Conservation (phyloP, 2,329 filamentous ascomycete genomes). For the Calonectria multiphialidica region DNA sequence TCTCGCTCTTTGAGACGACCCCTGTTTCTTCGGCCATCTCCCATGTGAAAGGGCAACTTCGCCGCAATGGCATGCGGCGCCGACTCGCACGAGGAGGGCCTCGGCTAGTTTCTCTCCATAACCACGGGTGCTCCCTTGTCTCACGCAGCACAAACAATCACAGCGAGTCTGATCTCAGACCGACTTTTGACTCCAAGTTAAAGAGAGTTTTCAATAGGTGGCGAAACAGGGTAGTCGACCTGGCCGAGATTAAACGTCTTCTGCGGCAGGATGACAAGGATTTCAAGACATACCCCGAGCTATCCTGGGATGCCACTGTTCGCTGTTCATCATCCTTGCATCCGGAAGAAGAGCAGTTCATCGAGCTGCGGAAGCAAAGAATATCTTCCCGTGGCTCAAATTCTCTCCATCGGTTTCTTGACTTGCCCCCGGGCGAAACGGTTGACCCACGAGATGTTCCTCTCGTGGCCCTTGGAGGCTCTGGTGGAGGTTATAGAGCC, state of each 20-base stretch:
- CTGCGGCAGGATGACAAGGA: constrained; percentile 29
- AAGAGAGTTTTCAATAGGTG: constrained; percentile 21
- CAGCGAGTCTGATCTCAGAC: not conserved
- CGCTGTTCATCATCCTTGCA: constrained; percentile 29
- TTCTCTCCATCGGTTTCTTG: constrained; percentile 27
- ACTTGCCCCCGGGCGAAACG: constrained; percentile 9
- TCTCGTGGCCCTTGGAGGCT: constrained; percentile 34
- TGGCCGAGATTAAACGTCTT: constrained; percentile 26
- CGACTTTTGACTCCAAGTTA: not conserved
- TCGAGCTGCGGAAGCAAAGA: constrained; percentile 22
- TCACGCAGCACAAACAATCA: not conserved
- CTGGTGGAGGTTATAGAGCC: constrained; percentile 38
- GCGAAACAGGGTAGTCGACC: constrained; percentile 31
- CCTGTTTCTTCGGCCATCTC: constrained; percentile 32
- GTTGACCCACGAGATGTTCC: constrained; percentile 36
- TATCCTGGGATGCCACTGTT: constrained; percentile 35
- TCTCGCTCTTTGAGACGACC: constrained; percentile 36
- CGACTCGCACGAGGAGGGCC: not conserved
- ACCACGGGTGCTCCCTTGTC: not conserved
- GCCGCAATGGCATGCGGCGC: not conserved
- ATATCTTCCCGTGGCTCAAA: constrained; percentile 30
- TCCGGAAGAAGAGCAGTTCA: constrained; percentile 23
- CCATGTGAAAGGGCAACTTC: constrained; percentile 16
- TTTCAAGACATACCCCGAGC: constrained; percentile 30
- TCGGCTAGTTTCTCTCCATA: not conserved